These are phyloP conservation scores for Populus hybrid DNA, from an alignment of 441 rosid genomes.

Conservation along the genomic window DNA sequence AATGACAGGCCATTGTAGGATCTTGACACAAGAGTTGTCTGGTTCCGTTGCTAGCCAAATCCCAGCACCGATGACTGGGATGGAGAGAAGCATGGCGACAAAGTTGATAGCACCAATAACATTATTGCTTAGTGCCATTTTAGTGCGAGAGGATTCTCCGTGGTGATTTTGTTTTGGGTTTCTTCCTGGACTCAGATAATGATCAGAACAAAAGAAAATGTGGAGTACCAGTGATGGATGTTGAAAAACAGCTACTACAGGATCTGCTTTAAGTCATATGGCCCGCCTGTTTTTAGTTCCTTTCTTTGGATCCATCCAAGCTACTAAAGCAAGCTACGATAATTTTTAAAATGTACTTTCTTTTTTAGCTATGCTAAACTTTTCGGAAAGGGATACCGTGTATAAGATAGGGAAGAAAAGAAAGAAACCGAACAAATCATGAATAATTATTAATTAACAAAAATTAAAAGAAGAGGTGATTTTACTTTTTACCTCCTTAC, in stretches of 20 bases:
- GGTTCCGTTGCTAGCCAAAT: conserved; percentile 73
- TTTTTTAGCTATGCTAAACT: background rate
- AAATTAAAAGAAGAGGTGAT: background rate
- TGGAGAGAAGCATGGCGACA: conserved; percentile 72
- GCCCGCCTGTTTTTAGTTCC: background rate
- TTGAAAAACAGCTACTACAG: background rate
- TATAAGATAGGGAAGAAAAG: background rate
- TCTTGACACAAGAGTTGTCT: conserved; percentile 72
- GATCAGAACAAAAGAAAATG: background rate
- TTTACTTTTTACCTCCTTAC: background rate
- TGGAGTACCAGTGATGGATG: background rate
- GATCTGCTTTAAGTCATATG: background rate
- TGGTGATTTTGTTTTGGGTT: background rate
- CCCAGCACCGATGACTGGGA: conserved; percentile 77
- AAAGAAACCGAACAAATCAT: background rate
- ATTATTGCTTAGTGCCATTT: conserved; percentile 86
- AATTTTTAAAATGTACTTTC: no score
- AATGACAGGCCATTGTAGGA: conserved; percentile 87
- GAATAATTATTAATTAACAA: background rate
- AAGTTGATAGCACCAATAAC: conserved; percentile 85
- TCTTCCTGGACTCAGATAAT: background rate
- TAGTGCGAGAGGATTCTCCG: background rate
- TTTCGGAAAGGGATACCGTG: background rate
- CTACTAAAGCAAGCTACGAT: background rate
- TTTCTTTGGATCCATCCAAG: background rate